These are phyloP conservation scores for Brettanomyces custersianus DNA, from an alignment of 805 yeast species.

Conservation along the genomic window DNA sequence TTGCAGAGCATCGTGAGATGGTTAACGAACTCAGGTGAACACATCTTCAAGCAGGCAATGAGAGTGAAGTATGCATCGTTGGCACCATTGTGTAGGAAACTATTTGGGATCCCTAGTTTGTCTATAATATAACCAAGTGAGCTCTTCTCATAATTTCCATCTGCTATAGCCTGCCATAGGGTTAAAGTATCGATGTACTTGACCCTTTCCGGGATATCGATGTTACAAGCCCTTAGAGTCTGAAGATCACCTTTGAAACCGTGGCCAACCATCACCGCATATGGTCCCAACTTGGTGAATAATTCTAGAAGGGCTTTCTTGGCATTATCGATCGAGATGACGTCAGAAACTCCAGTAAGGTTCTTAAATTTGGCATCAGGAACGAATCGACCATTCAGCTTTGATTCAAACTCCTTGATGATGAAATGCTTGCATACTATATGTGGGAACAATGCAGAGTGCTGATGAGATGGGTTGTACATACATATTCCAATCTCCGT, in stretches of 20 bases:
- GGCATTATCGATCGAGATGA: constrained; percentile 11
- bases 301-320: constrained; percentile 9
- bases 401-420: constrained; percentile 13
- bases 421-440: constrained; percentile 21
- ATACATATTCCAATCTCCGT: constrained; percentile 23
- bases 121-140: constrained; percentile 19
- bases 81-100: constrained; percentile 24
- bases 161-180: constrained; percentile 18
- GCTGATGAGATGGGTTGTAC: constrained; percentile 23
- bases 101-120: constrained; percentile 20
- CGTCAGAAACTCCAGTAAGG: constrained; percentile 21
- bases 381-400: constrained; percentile 17
- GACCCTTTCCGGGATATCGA: constrained; percentile 10
- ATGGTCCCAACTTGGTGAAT: constrained; percentile 10
- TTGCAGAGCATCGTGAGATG: no score
- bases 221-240: constrained; percentile 10
- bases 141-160: constrained; percentile 8
- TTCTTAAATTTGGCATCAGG: constrained; percentile 20
- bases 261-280: constrained; percentile 22
- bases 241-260: constrained; percentile 19
- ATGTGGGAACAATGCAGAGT: constrained; percentile 22
- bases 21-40: constrained; percentile 19
- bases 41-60: constrained; percentile 18
- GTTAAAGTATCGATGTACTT: constrained; percentile 22
- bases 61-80: constrained; percentile 25